phyloP scores from a whole-genome alignment of 2,329 filamentous ascomycete genomes.

The Diplodia scrobiculata region DNA sequence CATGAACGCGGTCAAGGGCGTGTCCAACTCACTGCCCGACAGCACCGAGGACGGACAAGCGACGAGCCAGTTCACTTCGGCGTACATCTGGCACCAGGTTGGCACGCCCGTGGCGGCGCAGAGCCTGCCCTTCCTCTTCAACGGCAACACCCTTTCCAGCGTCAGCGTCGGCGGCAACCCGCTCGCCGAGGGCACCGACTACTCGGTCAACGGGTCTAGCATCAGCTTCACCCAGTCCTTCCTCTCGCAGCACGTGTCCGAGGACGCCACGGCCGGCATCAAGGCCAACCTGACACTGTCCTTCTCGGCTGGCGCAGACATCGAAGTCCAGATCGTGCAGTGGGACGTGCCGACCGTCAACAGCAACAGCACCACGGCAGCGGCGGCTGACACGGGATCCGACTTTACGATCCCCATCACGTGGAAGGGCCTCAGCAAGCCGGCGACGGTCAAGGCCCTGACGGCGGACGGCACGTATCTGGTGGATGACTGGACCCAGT shows the following conservation, averaged over 20 bases:
- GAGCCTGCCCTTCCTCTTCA: constrained; percentile 55
- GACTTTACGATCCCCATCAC: constrained; percentile 55
- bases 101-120: constrained; percentile 50
- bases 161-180: constrained; percentile 45
- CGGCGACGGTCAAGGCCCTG: constrained; percentile 57
- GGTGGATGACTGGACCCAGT: constrained; percentile 61
- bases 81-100: constrained; percentile 58
- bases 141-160: constrained; percentile 56
- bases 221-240: constrained; percentile 55
- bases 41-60: constrained; percentile 55
- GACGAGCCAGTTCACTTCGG: constrained; percentile 53
- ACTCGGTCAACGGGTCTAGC: constrained; percentile 49
- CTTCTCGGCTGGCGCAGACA: constrained; percentile 56
- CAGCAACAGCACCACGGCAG: constrained; percentile 35
- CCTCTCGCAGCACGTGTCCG: constrained; percentile 50
- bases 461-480: constrained; percentile 54
- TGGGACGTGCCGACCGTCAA: constrained; percentile 54
- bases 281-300: constrained; percentile 56
- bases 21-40: constrained; percentile 55
- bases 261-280: constrained; percentile 49
- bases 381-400: constrained; percentile 42
- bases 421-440: constrained; percentile 55
- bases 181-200: constrained; percentile 50
- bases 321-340: constrained; percentile 55
- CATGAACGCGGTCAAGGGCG: constrained; percentile 49